Base-by-base conservation (phyloP, 768 basidiomycete species). In the Calocybe gangraenosa region DNA sequence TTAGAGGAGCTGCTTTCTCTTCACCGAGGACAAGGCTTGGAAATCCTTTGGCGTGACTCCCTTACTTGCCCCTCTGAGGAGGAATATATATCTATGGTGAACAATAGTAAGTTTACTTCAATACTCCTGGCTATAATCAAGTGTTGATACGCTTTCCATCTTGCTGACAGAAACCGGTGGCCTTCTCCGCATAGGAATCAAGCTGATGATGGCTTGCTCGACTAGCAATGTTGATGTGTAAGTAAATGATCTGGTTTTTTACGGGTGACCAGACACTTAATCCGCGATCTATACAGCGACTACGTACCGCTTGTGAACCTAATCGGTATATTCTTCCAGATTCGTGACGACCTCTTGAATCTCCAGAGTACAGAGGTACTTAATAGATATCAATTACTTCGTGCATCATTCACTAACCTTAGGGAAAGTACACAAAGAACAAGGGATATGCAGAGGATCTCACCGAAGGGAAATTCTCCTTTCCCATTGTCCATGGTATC, bases 301-400 rank as follows among this genome's bases (percentile, higher is more conserved):
- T 96, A 91, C 52, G 82, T 95, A 1, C 92, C 93, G 0, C 75
- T 98, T 1, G 89, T 95, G 50, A 96, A 96, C 62, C 77, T 96
- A 8, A 87, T 97, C 49, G 92, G 94, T 2, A 80, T 96, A n/a
- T 87, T 82, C 57, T 96, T 92, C 63, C 95, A 98, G 61, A 94
- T 98, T 54, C 70, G 93, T n/a, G 95, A 98, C 55, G 95, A 97
- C 62, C 87, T 93, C 37, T 92, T 95, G 88, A 97, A 97, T 56
- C 68, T 97, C 19, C 84, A 94, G 57, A 91, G 88, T 38, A 76
- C 78, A 14, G 81, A 93, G 73, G 92, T 92, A 55, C 68, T 40
- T 7, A 41, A 23, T 28, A 6, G 5, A 5, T 6, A 28, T 11
- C 25, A 17, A 25, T n/a, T 9, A 47, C 43, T 32, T 25, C 21